Conservation (phyloP, 1,284 basidiomycete genomes). For the Polyporus tsugae region DNA sequence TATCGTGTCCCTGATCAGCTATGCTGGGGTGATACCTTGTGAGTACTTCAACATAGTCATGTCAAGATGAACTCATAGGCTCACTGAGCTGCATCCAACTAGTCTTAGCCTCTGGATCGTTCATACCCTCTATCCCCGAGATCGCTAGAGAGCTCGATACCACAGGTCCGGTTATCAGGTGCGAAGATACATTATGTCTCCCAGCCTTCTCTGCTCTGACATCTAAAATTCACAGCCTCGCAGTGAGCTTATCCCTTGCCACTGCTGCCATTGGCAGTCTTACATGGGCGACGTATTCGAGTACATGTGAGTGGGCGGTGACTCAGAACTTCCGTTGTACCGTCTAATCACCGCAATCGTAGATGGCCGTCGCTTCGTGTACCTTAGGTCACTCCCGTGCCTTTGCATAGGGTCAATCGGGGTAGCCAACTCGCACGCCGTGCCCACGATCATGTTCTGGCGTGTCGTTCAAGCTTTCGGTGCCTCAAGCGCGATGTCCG, state of each 20-base stretch:
- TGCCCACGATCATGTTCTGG: constrained; percentile 64
- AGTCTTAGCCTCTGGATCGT: constrained; percentile 76
- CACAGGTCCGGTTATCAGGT: constrained; percentile 64
- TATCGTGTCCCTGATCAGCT: constrained; percentile 62
- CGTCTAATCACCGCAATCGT: neutral
- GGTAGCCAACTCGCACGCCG: constrained; percentile 55
- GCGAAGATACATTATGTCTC: constrained; percentile 28
- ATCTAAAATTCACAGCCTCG: constrained; percentile 42
- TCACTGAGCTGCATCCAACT: neutral
- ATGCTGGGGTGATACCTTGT: constrained; percentile 61
- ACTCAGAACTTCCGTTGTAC: neutral
- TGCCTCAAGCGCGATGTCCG: constrained; percentile 50
- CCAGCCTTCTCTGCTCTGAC: neutral
- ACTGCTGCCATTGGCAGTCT: constrained; percentile 52
- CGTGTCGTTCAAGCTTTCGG: constrained; percentile 73
- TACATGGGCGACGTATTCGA: constrained; percentile 59
- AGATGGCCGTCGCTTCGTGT: constrained; percentile 73
- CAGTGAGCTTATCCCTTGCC: constrained; percentile 56
- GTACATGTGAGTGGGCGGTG: constrained; percentile 53
- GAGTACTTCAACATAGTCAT: constrained; percentile 32
- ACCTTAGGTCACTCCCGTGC: constrained; percentile 65
- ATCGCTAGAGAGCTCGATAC: constrained; percentile 69
- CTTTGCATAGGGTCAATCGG: constrained; percentile 68
- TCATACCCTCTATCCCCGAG: constrained; percentile 74
- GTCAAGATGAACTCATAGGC: neutral